Evolutionary conservation across 805 yeast species (phyloP).

Genomic region (Vanderwaltozyma polyspora): DNA sequence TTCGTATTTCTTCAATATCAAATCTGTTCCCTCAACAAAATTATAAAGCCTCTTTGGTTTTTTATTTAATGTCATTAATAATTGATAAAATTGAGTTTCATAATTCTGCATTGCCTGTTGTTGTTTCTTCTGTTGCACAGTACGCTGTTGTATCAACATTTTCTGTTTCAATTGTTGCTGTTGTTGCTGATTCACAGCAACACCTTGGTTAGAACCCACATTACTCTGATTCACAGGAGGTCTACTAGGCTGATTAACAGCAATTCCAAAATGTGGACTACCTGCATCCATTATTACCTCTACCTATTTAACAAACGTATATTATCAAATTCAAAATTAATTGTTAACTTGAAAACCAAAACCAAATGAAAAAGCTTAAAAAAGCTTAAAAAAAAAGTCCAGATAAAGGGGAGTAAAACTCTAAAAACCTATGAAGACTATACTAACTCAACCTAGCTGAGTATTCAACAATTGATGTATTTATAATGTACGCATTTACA

Average conservation of each 20-base stretch:
- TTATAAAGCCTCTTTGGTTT: slow-evolving; percentile 38
- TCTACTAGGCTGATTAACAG: slow-evolving; percentile 2
- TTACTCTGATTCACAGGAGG: not conserved
- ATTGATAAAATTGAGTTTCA: slow-evolving; percentile 32
- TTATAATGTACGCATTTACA: too few species aligned
- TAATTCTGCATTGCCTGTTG: slow-evolving; percentile 34
- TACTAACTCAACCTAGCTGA: too few species aligned
- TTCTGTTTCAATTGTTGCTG: slow-evolving; percentile 19
- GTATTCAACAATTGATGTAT: too few species aligned
- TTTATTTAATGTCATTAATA: slow-evolving; percentile 24
- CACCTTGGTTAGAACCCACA: not conserved
- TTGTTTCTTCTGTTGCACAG: slow-evolving; percentile 21
- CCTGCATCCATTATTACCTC: not conserved
- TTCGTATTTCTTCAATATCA: slow-evolving; percentile 64
- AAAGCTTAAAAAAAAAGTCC: not conserved
- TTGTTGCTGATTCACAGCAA: slow-evolving; percentile 5
- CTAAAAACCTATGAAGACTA: too few species aligned
- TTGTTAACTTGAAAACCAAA: too few species aligned
- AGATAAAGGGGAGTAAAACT: not conserved
- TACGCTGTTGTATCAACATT: slow-evolving; percentile 25
- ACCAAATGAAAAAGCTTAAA: too few species aligned
- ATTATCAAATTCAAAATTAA: too few species aligned
- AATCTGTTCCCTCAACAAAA: slow-evolving; percentile 62
- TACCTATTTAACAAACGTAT: not conserved
- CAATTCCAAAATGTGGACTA: slow-evolving; percentile 1